Evolutionary conservation across 805 yeast species (phyloP), one percentile per base, ranked within the genome.

Genomic region (Cyberlindnera lachancei): DNA sequence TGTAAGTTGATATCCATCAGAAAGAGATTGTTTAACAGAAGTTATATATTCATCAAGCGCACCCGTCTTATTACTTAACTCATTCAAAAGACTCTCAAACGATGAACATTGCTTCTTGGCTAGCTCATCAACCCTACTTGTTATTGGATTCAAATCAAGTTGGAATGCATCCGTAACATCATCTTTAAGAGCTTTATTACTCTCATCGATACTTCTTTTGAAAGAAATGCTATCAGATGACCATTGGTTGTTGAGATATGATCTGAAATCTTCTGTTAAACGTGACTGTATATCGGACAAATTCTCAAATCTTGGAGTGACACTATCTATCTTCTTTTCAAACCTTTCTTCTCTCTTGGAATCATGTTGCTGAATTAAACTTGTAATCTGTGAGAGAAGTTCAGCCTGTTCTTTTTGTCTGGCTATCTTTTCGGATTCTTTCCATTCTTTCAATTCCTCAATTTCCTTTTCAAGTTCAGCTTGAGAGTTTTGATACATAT

Each of bases 1-100:
- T 6, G 50, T 41, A 20, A 47, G 35, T 4, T 35, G 20, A 6
- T 32, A 27, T 10, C 41, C 44, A 19, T 44, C 41, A 4, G 18
- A n/a, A 19, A 41, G 42, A 9, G 40, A 25, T 5, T 12, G 5
- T 15, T 41, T 40, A 18, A 51, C 38, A 2, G 30, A 27, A 4
- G 15, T 23, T 2, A 48, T 25, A 19, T 31, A 37, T 2, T 20
- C 19, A 26, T 33, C 38, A 16, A 50, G 23, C 13, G 31, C 16
- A 0, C n/a, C 16, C 34, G 49, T 42, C 11, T 27, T 36, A 1
- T 27, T 6, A n/a, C 27, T 36, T 4, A 53, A 29, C 1, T 30
- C 37, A 3, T n/a, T 8, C 1, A 37, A 29, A 3, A 40, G 21
- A 13, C 20, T 14, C 11, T 30, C 32, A 17, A 23, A 23, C 6